phyloP scores from a whole-genome alignment of 148 eudicot genomes.

The Fagopyrum esculentum region DNA sequence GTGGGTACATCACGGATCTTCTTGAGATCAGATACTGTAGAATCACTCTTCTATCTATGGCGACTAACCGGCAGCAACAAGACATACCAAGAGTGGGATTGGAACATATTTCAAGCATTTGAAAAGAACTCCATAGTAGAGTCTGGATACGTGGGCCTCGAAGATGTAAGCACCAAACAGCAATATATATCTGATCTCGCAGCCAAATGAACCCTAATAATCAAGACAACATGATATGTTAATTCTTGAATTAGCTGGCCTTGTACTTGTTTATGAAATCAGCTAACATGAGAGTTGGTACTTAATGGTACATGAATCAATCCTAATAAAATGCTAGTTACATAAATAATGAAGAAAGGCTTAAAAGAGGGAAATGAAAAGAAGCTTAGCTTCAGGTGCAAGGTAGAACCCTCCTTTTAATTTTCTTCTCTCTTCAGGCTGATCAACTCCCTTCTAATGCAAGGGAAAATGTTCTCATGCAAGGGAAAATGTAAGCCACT shows the following conservation, averaged over 20 bases:
- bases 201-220: too few relatives aligned
- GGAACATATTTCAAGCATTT: slow-evolving; percentile 98
- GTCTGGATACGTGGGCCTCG: slow-evolving; percentile 92
- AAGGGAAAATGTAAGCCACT: too few relatives aligned
- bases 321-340: too few relatives aligned
- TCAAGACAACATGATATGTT: background rate
- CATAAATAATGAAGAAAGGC: too few relatives aligned
- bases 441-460: too few relatives aligned
- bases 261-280: background rate
- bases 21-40: slow-evolving; percentile 96
- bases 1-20: slow-evolving; percentile 99
- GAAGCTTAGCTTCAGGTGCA: too few relatives aligned
- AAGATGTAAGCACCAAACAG: slow-evolving; percentile 66
- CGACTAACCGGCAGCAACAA: slow-evolving; percentile 96
- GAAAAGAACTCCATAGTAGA: slow-evolving; percentile 90
- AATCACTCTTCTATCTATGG: slow-evolving; percentile 95
- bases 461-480: too few relatives aligned
- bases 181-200: background rate
- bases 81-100: slow-evolving; percentile 98
- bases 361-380: too few relatives aligned
- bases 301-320: slow-evolving; percentile 6
- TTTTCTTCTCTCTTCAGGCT: too few relatives aligned
- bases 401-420: too few relatives aligned
- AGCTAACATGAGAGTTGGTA: background rate
- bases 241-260: background rate